Base-by-base conservation (phyloP, 108 stramenopile species). In the Thalassiosira profunda region DNA sequence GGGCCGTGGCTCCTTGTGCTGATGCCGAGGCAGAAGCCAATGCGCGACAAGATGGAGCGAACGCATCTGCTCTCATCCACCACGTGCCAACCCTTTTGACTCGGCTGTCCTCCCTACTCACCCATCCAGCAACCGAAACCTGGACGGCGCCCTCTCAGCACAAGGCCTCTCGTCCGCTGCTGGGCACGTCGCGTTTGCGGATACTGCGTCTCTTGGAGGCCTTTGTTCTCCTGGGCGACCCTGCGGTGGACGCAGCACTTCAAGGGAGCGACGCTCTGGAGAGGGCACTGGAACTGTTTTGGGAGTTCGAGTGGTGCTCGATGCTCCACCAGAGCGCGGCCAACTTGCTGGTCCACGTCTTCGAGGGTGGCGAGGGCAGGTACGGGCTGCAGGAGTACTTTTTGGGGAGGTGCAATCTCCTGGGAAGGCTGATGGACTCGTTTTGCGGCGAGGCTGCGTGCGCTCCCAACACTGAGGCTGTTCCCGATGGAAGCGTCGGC, bases 271-370 rank as follows among this genome's bases (percentile, higher is more conserved):
- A 85, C 41, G 83, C 79, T 37, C 64, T 98, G 78, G 82, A 87
- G 70, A 66, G 76, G 0, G 96, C 95, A 58, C 63, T 98, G 34
- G 90, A 96, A 68, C 72, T 98, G 35, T 96, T 98, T 68, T 97
- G 97, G 86, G 81, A 89, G 47, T 98, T 96, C 70, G 93, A 94
- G 66, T 93, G 91, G 84, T 92, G 95, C 60, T 91, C 89, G 36
- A 92, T 98, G 94, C 85, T 98, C 12, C 98, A 98, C 75, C 92
- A 97, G 62, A 90, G 91, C 57, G 95, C 95, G 11, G 91, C 97
- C 14, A 95, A 97, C 68, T 76, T 97, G 26, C 63, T 98, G 58
- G 93, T 97, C 12, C 89, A 96, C 54, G 87, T 97, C 20, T 86
- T 94, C 48, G 95, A 96, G 75, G 94, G 92, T 1, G 83, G 81